Evolutionary conservation across 345 rosid species (phyloP).

Genomic region (Camelina sativa): DNA sequence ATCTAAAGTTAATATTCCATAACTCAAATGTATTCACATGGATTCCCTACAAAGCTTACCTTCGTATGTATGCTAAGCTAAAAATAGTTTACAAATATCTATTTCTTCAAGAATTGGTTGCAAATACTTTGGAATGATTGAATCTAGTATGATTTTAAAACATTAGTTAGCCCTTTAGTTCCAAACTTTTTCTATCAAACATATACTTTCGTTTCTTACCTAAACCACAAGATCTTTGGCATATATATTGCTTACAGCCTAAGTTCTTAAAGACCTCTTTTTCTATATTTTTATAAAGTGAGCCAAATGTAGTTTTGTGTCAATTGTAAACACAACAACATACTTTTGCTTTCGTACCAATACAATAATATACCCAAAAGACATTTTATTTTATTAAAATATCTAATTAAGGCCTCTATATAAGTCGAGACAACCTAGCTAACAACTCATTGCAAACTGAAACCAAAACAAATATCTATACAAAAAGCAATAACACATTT

Average conservation of each 20-base stretch:
- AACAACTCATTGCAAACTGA: constrained; percentile 30
- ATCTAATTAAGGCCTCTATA: constrained; percentile 29
- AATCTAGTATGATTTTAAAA: not conserved
- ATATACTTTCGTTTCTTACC: constrained; percentile 20
- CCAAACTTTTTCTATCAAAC: constrained; percentile 8
- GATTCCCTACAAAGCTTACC: constrained; percentile 2
- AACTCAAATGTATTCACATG: constrained; percentile 8
- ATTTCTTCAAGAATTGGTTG: not conserved
- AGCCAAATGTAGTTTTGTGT: not conserved
- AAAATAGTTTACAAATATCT: not conserved
- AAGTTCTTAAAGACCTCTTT: constrained; percentile 37
- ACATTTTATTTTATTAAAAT: constrained; percentile 15
- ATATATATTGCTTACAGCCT: constrained; percentile 43
- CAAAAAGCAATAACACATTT: constrained; percentile 25
- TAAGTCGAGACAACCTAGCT: constrained; percentile 32
- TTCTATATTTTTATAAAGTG: constrained; percentile 23
- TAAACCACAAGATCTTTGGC: constrained; percentile 27
- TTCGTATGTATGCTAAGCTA: constrained; percentile 3
- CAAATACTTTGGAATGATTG: not conserved
- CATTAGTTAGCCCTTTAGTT: constrained; percentile 5
- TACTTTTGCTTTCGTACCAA: constrained; percentile 34
- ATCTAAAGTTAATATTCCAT: not conserved
- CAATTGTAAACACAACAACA: constrained; percentile 30
- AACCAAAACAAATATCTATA: constrained; percentile 25
- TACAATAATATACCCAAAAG: constrained; percentile 26